Conservation (phyloP, 2,329 filamentous ascomycete genomes). For the Coniochaeta sp. region DNA sequence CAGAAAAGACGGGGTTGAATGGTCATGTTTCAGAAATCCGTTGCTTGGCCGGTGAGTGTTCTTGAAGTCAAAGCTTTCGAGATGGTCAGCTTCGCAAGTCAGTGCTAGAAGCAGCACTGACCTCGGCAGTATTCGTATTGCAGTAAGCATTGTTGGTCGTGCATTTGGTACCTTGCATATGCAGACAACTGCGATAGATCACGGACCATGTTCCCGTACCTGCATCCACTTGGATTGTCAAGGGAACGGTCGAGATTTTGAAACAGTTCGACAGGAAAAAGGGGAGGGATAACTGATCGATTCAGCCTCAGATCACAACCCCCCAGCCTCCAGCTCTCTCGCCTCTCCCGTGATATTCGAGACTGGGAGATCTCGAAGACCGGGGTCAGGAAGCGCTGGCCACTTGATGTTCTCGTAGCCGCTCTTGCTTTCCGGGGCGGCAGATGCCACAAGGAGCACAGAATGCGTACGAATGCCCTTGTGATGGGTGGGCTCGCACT, state of each 20-base stretch:
- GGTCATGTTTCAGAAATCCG: conserved; percentile 1
- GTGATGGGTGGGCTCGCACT: background rate
- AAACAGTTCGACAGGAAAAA: background rate
- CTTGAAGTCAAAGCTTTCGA: background rate
- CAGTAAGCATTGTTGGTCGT: background rate
- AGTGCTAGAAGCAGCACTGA: background rate
- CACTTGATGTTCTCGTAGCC: background rate
- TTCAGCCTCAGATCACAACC: background rate
- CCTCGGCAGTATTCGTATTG: background rate
- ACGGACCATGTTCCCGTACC: background rate
- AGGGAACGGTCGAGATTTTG: background rate
- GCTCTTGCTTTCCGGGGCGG: background rate
- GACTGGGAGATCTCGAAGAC: background rate
- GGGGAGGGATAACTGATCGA: background rate
- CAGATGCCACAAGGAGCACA: background rate
- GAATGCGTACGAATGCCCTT: background rate
- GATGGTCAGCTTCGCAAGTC: background rate
- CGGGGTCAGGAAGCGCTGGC: background rate
- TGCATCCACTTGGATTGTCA: background rate
- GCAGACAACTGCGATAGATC: no score
- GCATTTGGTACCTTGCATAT: conserved; percentile 1
- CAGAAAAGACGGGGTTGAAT: background rate
- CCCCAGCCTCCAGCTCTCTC: background rate
- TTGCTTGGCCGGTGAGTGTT: no score
- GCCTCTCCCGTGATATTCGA: background rate